Evolutionary conservation across 2,329 filamentous ascomycete species (phyloP).

Genomic region (Hysterium pulicare): DNA sequence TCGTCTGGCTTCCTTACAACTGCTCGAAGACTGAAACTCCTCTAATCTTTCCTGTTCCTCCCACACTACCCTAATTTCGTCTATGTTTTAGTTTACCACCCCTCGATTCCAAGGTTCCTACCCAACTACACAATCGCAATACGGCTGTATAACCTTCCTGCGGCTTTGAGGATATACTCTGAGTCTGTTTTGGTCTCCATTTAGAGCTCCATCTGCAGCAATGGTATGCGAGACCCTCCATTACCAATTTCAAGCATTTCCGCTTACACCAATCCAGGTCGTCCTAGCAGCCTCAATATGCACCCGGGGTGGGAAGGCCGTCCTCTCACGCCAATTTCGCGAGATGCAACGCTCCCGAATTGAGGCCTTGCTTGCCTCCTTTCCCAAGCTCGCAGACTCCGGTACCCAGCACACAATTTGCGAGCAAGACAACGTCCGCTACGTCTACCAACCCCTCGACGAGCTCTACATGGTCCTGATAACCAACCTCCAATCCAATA

Average conservation of each 20-base stretch:
- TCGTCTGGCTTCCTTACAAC: background rate
- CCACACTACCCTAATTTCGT: background rate
- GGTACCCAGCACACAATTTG: conserved; percentile 97
- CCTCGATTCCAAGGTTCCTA: background rate
- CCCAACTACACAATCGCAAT: background rate
- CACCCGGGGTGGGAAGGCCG: conserved; percentile 95
- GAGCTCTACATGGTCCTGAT: conserved; percentile 99
- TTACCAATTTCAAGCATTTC: background rate
- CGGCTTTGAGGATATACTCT: background rate
- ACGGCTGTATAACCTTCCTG: background rate
- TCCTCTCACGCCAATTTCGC: conserved; percentile 94
- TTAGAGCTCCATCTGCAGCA: background rate
- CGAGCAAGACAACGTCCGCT: conserved; percentile 98
- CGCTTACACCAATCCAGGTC: conserved; percentile 59
- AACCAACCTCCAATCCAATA: conserved; percentile 99
- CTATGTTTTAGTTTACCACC: background rate
- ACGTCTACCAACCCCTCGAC: conserved; percentile 97
- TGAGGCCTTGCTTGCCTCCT: conserved; percentile 92
- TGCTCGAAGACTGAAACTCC: background rate
- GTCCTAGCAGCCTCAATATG: conserved; percentile 98
- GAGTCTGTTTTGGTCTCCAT: background rate
- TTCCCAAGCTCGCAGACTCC: conserved; percentile 94
- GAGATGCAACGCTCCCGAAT: conserved; percentile 97
- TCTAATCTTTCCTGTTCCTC: background rate
- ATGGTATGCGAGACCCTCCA: conserved; percentile 30